phyloP scores from a whole-genome alignment of 2,329 filamentous ascomycete genomes.

The Ascochyta lentis region DNA sequence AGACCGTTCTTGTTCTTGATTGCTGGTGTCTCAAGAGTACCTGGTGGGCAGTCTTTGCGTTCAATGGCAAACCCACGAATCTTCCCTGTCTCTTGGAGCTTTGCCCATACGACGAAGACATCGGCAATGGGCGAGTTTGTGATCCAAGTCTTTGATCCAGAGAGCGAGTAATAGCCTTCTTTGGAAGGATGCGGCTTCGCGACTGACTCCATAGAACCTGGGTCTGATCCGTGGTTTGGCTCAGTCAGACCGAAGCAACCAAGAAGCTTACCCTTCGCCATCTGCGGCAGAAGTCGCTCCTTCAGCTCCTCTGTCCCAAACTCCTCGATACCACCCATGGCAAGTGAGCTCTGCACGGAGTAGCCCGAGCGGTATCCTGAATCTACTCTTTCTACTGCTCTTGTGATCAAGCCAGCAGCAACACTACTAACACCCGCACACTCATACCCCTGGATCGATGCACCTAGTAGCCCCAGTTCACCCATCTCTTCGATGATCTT shows the following conservation, averaged over 20 bases:
- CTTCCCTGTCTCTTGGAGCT: conserved; percentile 87
- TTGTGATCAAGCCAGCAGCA: conserved; percentile 86
- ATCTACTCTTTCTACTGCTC: conserved; percentile 88
- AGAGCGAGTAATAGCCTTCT: conserved; percentile 79
- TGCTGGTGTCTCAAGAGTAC: conserved; percentile 87
- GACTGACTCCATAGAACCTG: conserved; percentile 86
- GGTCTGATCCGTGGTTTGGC: conserved; percentile 91
- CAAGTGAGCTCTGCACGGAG: conserved; percentile 91
- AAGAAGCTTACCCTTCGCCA: conserved; percentile 82
- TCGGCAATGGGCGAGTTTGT: conserved; percentile 92
- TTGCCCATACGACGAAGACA: conserved; percentile 88
- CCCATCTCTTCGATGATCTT: conserved; percentile 92
- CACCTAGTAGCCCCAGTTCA: conserved; percentile 84
- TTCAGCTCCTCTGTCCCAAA: conserved; percentile 89
- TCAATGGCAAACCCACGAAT: conserved; percentile 94
- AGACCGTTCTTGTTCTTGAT: conserved; percentile 97
- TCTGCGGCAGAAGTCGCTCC: conserved; percentile 77
- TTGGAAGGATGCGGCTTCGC: conserved; percentile 86
- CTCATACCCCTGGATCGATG: conserved; percentile 85
- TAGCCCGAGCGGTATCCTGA: conserved; percentile 91
- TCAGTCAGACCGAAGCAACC: conserved; percentile 91
- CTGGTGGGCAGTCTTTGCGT: conserved; percentile 80
- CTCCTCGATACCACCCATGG: conserved; percentile 90
- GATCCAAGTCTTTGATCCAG: conserved; percentile 92
- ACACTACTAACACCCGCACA: conserved; percentile 89